These are phyloP conservation scores for Suillus decipiens DNA, from an alignment of 768 basidiomycete species.

Conservation along the genomic window DNA sequence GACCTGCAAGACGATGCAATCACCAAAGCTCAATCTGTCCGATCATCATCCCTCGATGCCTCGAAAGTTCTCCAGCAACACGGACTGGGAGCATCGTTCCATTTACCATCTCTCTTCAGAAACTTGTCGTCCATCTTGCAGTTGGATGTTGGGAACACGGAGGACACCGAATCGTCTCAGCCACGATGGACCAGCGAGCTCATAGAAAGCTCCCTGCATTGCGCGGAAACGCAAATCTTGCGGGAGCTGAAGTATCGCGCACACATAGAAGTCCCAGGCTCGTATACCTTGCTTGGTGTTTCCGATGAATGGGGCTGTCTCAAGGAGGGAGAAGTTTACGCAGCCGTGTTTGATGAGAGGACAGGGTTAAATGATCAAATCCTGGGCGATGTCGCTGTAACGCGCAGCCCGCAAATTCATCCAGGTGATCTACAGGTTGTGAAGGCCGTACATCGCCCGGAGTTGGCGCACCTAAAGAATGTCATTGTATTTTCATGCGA, in stretches of 20 bases:
- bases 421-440: constrained; percentile 49
- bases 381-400: constrained; percentile 44
- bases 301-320: constrained; percentile 52
- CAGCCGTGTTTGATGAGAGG: constrained; percentile 38
- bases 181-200: constrained; percentile 35
- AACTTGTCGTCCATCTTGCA: constrained; percentile 35
- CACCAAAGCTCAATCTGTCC: constrained; percentile 36
- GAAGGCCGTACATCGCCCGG: constrained; percentile 41
- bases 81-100: constrained; percentile 47
- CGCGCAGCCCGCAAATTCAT: constrained; percentile 55
- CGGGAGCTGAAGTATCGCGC: constrained; percentile 54
- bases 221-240: constrained; percentile 45
- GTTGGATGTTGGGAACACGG: constrained; percentile 30
- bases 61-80: constrained; percentile 44
- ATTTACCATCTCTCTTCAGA: constrained; percentile 43
- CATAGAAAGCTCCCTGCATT: constrained; percentile 38
- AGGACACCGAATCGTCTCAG: constrained; percentile 13
- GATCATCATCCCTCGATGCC: constrained; percentile 35
- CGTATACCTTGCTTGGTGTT: constrained; percentile 53
- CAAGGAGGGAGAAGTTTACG: constrained; percentile 48
- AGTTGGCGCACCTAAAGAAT: constrained; percentile 43
- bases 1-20: constrained; percentile 41
- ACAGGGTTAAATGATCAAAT: constrained; percentile 28
- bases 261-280: constrained; percentile 50
- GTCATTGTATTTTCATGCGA: constrained; percentile 54